Conservation (phyloP, 495 filamentous ascomycete species). For the Penicillium goetzii region DNA sequence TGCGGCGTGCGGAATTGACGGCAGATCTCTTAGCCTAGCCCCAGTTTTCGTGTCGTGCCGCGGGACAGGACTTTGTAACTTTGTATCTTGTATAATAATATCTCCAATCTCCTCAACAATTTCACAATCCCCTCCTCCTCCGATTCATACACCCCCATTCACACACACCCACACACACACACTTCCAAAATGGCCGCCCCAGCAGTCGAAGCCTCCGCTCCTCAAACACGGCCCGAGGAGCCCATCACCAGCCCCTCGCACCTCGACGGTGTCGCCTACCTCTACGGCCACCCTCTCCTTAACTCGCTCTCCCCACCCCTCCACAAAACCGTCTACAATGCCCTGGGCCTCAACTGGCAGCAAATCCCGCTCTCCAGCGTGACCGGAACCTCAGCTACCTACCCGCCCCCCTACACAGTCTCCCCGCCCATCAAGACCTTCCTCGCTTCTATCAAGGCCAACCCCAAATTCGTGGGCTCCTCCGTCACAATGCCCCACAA, state of each 20-base stretch:
- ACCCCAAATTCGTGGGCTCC: conserved; percentile 62
- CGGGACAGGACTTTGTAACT: not conserved
- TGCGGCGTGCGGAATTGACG: not conserved
- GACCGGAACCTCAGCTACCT: conserved; percentile 38
- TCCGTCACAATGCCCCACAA: conserved; percentile 80
- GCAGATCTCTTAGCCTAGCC: conserved; percentile 10
- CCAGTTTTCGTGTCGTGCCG: not conserved
- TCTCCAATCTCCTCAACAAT: conserved; percentile 8
- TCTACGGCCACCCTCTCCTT: conserved; percentile 58
- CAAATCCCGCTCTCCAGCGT: conserved; percentile 57
- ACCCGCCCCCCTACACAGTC: conserved; percentile 43
- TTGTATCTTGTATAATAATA: conserved; percentile 10
- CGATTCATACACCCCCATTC: not conserved
- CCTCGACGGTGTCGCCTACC: conserved; percentile 47
- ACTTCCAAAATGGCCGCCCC: conserved; percentile 29
- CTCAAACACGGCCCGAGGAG: conserved; percentile 37
- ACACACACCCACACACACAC: not conserved
- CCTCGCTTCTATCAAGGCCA: conserved; percentile 48
- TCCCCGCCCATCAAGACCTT: conserved; percentile 53
- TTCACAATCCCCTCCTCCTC: not conserved
- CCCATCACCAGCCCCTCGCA: conserved; percentile 42
- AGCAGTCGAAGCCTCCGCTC: conserved; percentile 18
- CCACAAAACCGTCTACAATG: conserved; percentile 65
- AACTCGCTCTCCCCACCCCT: conserved; percentile 74
- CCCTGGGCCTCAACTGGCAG: conserved; percentile 61